Base-by-base conservation (phyloP, 768 basidiomycete genomes). In the Aureoboletus auriporus region DNA sequence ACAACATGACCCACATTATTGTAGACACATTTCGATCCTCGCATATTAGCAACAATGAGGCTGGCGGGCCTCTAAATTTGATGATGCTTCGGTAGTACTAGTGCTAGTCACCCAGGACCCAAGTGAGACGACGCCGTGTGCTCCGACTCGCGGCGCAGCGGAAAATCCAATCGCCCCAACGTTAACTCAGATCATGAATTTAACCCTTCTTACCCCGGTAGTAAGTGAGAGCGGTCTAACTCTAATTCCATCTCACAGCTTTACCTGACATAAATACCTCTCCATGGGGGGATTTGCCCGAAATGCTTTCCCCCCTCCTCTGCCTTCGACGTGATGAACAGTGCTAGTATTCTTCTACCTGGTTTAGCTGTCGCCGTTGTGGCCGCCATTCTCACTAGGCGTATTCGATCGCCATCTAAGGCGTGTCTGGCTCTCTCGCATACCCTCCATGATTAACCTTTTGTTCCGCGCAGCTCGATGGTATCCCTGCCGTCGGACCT, bases 401-500 rank as follows among this genome's bases (percentile, higher is more conserved):
- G 51, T 12, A 33, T 56, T 36, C 59, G 49, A 35, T 57, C 53
- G 58, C 54, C 60, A 20, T 61, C 60, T 41, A 68, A 68, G 56
- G 65, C 44, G 46, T 30, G 62, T 46, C 38, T 20, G 12, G 2
- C 33, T 20, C 47, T 36, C 29, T 30, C 36, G 14, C 47, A 28
- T 20, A 3, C 34, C 26, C 33, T 17, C 38, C 42, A 29, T 47
- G 31, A 43, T 53, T 31, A 2, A 52, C 47, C 42, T 10, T 46
- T 45, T 23, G 4, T 23, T 23, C 20, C 31, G 14, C 44, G 27
- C 44, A 68, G 65, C 65, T 66, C 46, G 23, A 56, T 23, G 38
- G 31, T 20, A 71, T 73, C 20, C 71, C 72, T n/a, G 49, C 69
- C 0, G 59, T 71, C 4, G 70, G 70, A 8, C 61, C 67, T 23